Conservation (phyloP, 768 basidiomycete species). For the Holtermanniella nyarrowii region DNA sequence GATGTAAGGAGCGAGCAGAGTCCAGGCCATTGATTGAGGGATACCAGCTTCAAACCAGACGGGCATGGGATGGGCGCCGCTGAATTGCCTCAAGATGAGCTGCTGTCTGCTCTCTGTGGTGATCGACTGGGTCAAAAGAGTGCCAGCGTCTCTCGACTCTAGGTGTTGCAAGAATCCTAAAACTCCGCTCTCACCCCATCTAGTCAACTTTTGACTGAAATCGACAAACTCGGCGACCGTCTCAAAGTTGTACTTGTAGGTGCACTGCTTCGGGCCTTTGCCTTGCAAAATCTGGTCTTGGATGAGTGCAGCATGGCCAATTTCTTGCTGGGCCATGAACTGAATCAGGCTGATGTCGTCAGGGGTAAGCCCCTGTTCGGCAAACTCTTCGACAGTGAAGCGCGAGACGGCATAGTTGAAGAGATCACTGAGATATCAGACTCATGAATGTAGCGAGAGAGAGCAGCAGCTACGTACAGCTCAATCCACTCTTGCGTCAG, state of each 20-base stretch:
- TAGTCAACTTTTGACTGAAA: slow-evolving; percentile 50
- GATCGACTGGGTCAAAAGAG: slow-evolving; percentile 51
- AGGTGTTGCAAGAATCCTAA: slow-evolving; percentile 60
- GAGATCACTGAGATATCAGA: slow-evolving; percentile 42
- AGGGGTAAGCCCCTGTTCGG: slow-evolving; percentile 48
- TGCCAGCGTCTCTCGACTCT: slow-evolving; percentile 50
- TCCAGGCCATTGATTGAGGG: slow-evolving; percentile 53
- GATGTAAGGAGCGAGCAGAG: slow-evolving; percentile 8
- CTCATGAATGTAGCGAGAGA: neutral
- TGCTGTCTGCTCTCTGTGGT: slow-evolving; percentile 57
- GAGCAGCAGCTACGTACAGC: slow-evolving; percentile 31
- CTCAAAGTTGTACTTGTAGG: slow-evolving; percentile 49
- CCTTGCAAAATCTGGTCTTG: slow-evolving; percentile 47
- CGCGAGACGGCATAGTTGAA: slow-evolving; percentile 51
- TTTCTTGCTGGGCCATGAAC: slow-evolving; percentile 52
- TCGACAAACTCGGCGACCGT: slow-evolving; percentile 54
- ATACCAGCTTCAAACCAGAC: slow-evolving; percentile 49
- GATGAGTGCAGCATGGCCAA: slow-evolving; percentile 53
- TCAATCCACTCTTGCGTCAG: slow-evolving; percentile 60
- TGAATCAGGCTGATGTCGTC: slow-evolving; percentile 52
- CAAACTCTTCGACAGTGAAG: slow-evolving; percentile 53
- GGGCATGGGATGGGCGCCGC: slow-evolving; percentile 52
- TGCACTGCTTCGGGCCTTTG: slow-evolving; percentile 44
- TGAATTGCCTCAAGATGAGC: slow-evolving; percentile 56
- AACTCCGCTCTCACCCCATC: slow-evolving; percentile 52